These are phyloP conservation scores for Articulospora tetracladia DNA, from an alignment of 495 filamentous ascomycete genomes.

Conservation along the genomic window DNA sequence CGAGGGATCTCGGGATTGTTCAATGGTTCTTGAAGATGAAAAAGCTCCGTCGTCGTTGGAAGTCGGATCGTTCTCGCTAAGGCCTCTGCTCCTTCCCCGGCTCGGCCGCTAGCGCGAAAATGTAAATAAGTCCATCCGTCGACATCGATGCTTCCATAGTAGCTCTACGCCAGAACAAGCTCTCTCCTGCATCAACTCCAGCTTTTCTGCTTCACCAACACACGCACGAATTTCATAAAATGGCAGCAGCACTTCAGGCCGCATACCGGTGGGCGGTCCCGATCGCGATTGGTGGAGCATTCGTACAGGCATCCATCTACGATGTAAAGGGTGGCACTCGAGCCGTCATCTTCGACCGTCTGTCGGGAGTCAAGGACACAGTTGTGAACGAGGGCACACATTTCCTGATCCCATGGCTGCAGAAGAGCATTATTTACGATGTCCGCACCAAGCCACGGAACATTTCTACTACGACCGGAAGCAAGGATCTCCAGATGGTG, in stretches of 20 bases:
- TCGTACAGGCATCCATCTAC: constrained; percentile 80
- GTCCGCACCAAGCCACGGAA: constrained; percentile 96
- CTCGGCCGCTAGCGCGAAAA: constrained; percentile 33
- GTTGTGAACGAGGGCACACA: constrained; percentile 97
- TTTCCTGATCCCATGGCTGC: constrained; percentile 94
- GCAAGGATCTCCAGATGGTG: constrained; percentile 99
- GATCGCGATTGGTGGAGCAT: constrained; percentile 52
- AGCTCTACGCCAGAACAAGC: constrained; percentile 25
- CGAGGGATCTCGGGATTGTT: constrained; percentile 15
- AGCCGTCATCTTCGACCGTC: constrained; percentile 96
- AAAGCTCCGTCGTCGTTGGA: constrained; percentile 12
- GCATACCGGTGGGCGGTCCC: constrained; percentile 74
- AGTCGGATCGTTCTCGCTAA: constrained; percentile 23
- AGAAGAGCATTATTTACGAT: constrained; percentile 93
- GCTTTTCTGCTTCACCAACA: constrained; percentile 4
- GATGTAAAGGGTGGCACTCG: constrained; percentile 92
- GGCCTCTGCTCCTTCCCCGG: constrained; percentile 23
- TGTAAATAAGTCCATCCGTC: constrained; percentile 30
- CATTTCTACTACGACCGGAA: constrained; percentile 96
- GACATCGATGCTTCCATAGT: constrained; percentile 14
- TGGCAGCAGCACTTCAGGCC: constrained; percentile 58
- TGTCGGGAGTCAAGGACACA: constrained; percentile 87
- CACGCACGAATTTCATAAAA: constrained; percentile 30
- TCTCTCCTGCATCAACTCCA: constrained; percentile 20
- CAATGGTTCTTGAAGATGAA: constrained; percentile 19